Evolutionary conservation across 2,329 filamentous ascomycete species (phyloP).

Genomic region (Talaromyces rugulosus): DNA sequence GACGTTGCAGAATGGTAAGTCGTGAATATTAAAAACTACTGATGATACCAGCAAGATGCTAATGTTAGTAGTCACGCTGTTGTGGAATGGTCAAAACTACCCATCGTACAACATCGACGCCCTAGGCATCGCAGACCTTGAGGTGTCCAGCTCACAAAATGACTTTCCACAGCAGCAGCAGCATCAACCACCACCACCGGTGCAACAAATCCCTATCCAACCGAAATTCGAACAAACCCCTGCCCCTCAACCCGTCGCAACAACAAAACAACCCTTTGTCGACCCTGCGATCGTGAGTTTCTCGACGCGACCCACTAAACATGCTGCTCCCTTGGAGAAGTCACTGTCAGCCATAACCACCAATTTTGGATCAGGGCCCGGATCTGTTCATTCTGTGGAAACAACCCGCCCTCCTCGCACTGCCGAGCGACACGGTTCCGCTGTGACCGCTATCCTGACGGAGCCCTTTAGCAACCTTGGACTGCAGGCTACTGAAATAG

Average conservation of each 20-base stretch:
- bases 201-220: not conserved
- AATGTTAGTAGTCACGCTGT: slow-evolving; percentile 38
- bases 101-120: slow-evolving; percentile 55
- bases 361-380: not conserved
- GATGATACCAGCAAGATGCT: slow-evolving; percentile 18
- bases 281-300: slow-evolving; percentile 81
- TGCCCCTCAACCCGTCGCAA: slow-evolving; percentile 1
- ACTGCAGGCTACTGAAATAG: slow-evolving; percentile 21
- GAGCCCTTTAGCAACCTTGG: slow-evolving; percentile 43
- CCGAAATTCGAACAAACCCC: not conserved
- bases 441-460: slow-evolving; percentile 36
- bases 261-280: slow-evolving; percentile 52
- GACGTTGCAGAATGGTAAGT: slow-evolving; percentile 66
- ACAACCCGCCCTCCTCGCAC: slow-evolving; percentile 15
- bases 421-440: slow-evolving; percentile 22
- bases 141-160: slow-evolving; percentile 39
- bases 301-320: slow-evolving; percentile 27
- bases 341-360: slow-evolving; percentile 4
- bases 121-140: slow-evolving; percentile 55
- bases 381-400: slow-evolving; percentile 5
- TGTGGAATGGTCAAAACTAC: slow-evolving; percentile 51
- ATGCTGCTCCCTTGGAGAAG: slow-evolving; percentile 6
- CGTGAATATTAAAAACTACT: not conserved
- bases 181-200: not conserved
- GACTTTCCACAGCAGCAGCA: slow-evolving; percentile 13